Conservation (phyloP, 345 rosid genomes). For the Dipteronia dyeriana region DNA sequence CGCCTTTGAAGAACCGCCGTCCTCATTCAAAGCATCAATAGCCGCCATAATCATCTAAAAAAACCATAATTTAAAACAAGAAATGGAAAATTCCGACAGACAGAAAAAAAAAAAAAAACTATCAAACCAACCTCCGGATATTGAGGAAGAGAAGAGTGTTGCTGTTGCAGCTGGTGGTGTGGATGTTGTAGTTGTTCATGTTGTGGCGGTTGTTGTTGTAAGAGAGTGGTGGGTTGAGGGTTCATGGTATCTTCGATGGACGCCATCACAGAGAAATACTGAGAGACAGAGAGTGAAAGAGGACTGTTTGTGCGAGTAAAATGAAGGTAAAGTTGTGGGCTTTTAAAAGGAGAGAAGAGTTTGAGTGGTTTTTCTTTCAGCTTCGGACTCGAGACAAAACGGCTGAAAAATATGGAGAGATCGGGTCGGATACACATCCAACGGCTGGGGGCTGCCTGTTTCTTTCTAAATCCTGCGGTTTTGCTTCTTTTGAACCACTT, state of each 20-base stretch:
- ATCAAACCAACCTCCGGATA: constrained; percentile 40
- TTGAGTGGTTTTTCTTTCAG: constrained; percentile 8
- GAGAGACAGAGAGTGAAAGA: neutral
- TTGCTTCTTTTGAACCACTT: neutral
- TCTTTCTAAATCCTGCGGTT: constrained; percentile 20
- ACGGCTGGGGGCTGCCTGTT: constrained; percentile 30
- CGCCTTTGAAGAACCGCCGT: constrained; percentile 57
- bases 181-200: neutral
- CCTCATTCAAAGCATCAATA: constrained; percentile 55
- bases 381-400: constrained; percentile 9
- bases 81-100: neutral
- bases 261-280: constrained; percentile 8
- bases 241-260: constrained; percentile 23
- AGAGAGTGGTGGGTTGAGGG: neutral
- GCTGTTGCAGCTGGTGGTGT: constrained; percentile 7
- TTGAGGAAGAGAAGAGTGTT: constrained; percentile 21
- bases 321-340: constrained; percentile 15
- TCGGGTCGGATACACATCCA: constrained; percentile 18
- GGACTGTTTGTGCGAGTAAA: constrained; percentile 11
- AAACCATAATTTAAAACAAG: neutral
- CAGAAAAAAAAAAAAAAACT: neutral
- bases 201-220: neutral
- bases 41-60: constrained; percentile 76
- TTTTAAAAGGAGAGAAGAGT: constrained; percentile 25
- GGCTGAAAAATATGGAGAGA: neutral